phyloP scores from a whole-genome alignment of 345 rosid genomes.

The thale cress (Arabidopsis thaliana) region DNA sequence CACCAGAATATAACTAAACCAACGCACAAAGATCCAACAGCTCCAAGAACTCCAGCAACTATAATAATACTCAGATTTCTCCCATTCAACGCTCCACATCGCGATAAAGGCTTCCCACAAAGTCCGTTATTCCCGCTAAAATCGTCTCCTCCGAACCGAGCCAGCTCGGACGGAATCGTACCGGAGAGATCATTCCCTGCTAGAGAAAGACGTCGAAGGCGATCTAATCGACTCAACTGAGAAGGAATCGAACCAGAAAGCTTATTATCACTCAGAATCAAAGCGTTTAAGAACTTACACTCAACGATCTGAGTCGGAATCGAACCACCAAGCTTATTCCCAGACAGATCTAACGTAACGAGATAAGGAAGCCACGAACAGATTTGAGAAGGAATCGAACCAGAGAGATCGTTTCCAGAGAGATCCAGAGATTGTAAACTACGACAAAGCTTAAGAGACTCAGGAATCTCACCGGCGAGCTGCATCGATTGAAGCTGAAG shows the following conservation, averaged over 20 bases:
- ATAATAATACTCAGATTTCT: conserved; percentile 54
- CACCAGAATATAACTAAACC: conserved; percentile 65
- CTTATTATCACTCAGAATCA: conserved; percentile 50
- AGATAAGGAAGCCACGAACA: conserved; percentile 66
- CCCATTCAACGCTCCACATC: conserved; percentile 61
- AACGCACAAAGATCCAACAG: conserved; percentile 52
- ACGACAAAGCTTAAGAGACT: conserved; percentile 60
- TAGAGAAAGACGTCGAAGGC: conserved; percentile 56
- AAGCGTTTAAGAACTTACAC: conserved; percentile 60
- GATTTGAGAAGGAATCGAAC: conserved; percentile 61
- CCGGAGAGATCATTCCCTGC: conserved; percentile 59
- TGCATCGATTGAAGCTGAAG: conserved; percentile 65
- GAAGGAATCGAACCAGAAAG: conserved; percentile 63
- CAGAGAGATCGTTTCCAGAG: conserved; percentile 59
- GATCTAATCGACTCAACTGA: conserved; percentile 53
- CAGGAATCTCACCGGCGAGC: conserved; percentile 68
- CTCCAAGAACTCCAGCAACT: conserved; percentile 60
- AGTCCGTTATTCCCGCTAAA: conserved; percentile 53
- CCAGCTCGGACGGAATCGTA: conserved; percentile 55
- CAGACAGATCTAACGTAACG: conserved; percentile 63
- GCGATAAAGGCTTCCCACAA: conserved; percentile 59
- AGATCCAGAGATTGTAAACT: conserved; percentile 60
- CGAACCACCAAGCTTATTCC: conserved; percentile 54
- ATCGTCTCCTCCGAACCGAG: conserved; percentile 42
- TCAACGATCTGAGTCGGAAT: conserved; percentile 57